Conservation (phyloP, 257 asterid genomes). For the Nicotiana benthamiana region DNA sequence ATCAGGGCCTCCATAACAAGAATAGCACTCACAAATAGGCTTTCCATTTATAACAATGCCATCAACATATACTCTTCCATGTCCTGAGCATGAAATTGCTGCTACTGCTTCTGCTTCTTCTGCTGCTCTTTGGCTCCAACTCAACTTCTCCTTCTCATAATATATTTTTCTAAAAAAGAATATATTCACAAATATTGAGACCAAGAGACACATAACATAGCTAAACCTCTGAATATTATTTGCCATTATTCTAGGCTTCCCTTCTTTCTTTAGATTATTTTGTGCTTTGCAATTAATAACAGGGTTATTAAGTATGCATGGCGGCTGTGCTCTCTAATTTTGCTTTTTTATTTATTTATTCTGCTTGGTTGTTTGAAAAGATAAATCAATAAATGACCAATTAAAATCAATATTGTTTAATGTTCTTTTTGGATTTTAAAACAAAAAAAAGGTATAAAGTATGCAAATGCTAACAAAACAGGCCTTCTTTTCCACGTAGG, state of each 20-base stretch:
- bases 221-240: background rate
- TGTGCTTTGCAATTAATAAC: too few species aligned
- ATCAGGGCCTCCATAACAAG: slow-evolving; percentile 49
- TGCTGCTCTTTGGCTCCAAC: slow-evolving; percentile 55
- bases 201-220: slow-evolving; percentile 20
- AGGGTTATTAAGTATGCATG: background rate
- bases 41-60: slow-evolving; percentile 26
- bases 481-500: background rate
- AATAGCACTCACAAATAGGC: slow-evolving; percentile 59
- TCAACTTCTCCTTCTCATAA: slow-evolving; percentile 12
- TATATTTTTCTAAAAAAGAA: slow-evolving; percentile 1
- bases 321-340: too few species aligned
- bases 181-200: slow-evolving; percentile 29
- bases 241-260: too few species aligned
- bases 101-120: slow-evolving; percentile 63
- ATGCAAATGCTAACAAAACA: background rate
- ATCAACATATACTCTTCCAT: slow-evolving; percentile 58
- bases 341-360: too few species aligned
- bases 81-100: slow-evolving; percentile 36
- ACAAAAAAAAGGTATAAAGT: too few species aligned
- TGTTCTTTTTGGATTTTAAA: too few species aligned
- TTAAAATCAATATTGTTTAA: background rate
- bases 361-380: background rate
- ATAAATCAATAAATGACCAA: background rate
- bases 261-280: too few species aligned